Percentiles rank a stretch among this genome's conserved stretches.
Evolutionary conservation across 495 filamentous ascomycete genomes (phyloP).

Genomic region (Neurospora sp.): DNA sequence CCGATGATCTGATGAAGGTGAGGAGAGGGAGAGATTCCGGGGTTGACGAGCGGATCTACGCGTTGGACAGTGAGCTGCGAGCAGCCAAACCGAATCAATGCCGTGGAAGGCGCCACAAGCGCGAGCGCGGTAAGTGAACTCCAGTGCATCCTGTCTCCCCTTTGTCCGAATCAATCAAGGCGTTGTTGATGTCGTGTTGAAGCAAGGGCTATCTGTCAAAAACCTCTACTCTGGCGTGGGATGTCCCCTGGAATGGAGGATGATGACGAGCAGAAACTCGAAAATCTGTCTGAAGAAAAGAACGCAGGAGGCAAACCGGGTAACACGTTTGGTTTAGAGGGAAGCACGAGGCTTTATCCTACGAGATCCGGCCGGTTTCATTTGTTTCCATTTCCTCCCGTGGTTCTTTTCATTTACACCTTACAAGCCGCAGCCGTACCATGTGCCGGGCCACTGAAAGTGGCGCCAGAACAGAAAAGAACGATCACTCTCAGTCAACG

Average conservation of each 20-base stretch:
- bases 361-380: not conserved
- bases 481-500: not conserved
- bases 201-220: not conserved
- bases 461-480: not conserved
- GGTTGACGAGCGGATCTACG: slow-evolving; percentile 32
- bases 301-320: not conserved
- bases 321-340: not conserved
- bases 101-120: slow-evolving; percentile 31
- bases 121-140: slow-evolving; percentile 28
- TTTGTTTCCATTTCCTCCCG: not conserved
- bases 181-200: not conserved
- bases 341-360: not conserved
- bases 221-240: not conserved
- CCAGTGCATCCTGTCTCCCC: slow-evolving; percentile 25
- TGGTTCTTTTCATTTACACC: not conserved
- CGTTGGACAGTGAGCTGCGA: slow-evolving; percentile 36
- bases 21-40: slow-evolving; percentile 26
- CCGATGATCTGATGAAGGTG: slow-evolving; percentile 38
- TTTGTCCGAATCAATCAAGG: not conserved
- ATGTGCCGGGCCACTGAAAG: not conserved
- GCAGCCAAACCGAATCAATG: slow-evolving; percentile 35
- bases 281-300: not conserved
- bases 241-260: not conserved
- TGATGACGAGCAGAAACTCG: not conserved
- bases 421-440: not conserved